phyloP scores from a whole-genome alignment of 495 filamentous ascomycete genomes.

The Neurospora sp. region DNA sequence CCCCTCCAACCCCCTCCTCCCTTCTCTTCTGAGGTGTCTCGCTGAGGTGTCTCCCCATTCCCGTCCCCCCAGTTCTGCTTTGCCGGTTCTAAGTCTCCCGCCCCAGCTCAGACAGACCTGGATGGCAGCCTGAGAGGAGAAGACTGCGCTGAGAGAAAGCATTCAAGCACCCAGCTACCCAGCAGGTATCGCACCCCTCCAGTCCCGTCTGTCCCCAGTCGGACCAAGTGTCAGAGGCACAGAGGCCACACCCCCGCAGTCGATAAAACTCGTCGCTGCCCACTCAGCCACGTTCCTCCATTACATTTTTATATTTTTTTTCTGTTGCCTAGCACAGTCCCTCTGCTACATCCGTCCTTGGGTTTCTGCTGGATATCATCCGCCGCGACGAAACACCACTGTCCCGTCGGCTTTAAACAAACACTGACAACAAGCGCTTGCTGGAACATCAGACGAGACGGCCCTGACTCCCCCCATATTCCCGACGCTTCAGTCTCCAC shows the following conservation, averaged over 20 bases:
- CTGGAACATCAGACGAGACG: not conserved
- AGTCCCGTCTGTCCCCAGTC: not conserved
- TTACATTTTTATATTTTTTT: conserved; percentile 18
- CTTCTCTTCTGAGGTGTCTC: not conserved
- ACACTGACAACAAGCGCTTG: not conserved
- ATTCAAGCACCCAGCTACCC: not conserved
- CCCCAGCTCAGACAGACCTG: not conserved
- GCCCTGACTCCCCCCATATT: not conserved
- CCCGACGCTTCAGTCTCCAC: not conserved
- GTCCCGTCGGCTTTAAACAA: not conserved
- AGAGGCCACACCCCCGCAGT: conserved; percentile 18
- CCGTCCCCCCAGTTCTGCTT: not conserved
- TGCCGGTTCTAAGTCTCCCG: not conserved
- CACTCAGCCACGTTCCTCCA: conserved; percentile 16
- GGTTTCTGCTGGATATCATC: conserved; percentile 8
- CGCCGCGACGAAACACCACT: conserved; percentile 10
- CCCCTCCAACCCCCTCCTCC: not conserved
- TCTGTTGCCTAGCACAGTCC: not conserved
- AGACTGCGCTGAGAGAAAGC: not conserved
- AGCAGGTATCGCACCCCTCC: conserved; percentile 8
- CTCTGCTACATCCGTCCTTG: conserved; percentile 15
- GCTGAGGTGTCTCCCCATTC: not conserved
- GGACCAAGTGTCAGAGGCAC: conserved; percentile 3
- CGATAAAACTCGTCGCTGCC: conserved; percentile 30
- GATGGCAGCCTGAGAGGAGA: not conserved